These are phyloP conservation scores for Ceratobasidium theobromae DNA, from an alignment of 1,284 basidiomycete species.

Conservation along the genomic window DNA sequence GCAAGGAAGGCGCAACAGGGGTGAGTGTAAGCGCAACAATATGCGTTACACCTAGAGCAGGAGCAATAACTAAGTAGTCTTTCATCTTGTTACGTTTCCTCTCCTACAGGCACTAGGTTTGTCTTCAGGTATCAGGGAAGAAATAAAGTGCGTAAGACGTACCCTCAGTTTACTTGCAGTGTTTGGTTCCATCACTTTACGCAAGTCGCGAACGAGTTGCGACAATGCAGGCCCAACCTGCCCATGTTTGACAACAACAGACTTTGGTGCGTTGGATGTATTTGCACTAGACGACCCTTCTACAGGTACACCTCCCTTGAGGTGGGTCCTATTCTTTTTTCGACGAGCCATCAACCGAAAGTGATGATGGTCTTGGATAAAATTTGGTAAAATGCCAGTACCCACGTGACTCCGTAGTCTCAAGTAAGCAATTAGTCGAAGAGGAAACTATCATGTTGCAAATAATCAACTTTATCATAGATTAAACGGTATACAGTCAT, in stretches of 20 bases:
- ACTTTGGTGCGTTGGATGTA: conserved; percentile 48
- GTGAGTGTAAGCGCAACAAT: conserved; percentile 90
- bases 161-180: conserved; percentile 90
- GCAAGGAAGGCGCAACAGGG: conserved; percentile 79
- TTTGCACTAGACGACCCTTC: conserved; percentile 41
- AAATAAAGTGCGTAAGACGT: conserved; percentile 38
- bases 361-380: conserved; percentile 1
- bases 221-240: conserved; percentile 85
- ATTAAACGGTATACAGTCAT: too few relatives aligned
- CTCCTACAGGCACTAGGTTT: conserved; percentile 58
- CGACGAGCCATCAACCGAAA: conserved; percentile 63
- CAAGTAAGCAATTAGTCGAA: neutral
- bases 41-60: conserved; percentile 90
- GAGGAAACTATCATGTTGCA: too few relatives aligned
- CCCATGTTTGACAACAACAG: conserved; percentile 93
- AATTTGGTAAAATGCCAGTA: neutral
- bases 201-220: conserved; percentile 87
- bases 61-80: conserved; percentile 93
- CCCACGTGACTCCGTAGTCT: conserved; percentile 14
- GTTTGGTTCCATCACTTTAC: conserved; percentile 97
- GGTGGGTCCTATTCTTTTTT: conserved; percentile 85
- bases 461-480: too few relatives aligned
- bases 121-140: conserved; percentile 5
- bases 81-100: conserved; percentile 89
- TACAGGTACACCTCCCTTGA: conserved; percentile 56